A percentile compares a stretch with the other conserved stretches of the same genome.
phyloP scores from a whole-genome alignment of 768 basidiomycete genomes.

The Galerina sulciceps region DNA sequence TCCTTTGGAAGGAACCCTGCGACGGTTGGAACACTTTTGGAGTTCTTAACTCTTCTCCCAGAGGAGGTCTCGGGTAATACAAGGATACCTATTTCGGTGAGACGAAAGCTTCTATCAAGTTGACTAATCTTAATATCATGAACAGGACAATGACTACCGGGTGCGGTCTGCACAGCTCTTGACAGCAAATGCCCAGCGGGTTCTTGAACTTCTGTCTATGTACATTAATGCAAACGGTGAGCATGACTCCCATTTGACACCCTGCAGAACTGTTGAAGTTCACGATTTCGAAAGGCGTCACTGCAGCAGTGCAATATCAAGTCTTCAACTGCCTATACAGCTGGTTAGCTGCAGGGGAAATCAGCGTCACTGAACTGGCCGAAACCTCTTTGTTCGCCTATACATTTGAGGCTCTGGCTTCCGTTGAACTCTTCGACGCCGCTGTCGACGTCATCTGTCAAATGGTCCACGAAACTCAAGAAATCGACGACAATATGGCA shows the following conservation, averaged over 20 bases:
- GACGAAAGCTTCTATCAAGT: conserved; percentile 32
- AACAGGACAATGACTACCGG: conserved; percentile 75
- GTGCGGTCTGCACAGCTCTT: conserved; percentile 66
- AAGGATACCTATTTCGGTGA: conserved; percentile 85
- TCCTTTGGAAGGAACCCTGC: conserved; percentile 83
- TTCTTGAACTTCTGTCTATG: conserved; percentile 81
- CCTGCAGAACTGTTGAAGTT: conserved; percentile 1
- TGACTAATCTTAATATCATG: conserved; percentile 3
- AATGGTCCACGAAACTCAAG: conserved; percentile 97
- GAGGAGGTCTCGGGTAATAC: conserved; percentile 87
- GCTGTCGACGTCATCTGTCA: conserved; percentile 94
- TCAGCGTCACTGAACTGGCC: conserved; percentile 64
- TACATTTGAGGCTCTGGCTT: conserved; percentile 82
- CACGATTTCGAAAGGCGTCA: conserved; percentile 65
- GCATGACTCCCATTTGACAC: conserved; percentile 24
- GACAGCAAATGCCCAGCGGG: conserved; percentile 67
- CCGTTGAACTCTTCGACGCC: conserved; percentile 88
- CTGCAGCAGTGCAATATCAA: conserved; percentile 74
- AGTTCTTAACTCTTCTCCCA: conserved; percentile 89
- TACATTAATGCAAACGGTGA: conserved; percentile 88
- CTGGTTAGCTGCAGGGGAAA: conserved; percentile 90
- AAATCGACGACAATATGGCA: conserved; percentile 91
- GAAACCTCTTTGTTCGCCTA: conserved; percentile 81
- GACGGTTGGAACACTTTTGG: conserved; percentile 82
- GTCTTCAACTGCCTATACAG: conserved; percentile 84